Base-by-base conservation (phyloP, 495 filamentous ascomycete species). In the Hyaloscypha variabilis region DNA sequence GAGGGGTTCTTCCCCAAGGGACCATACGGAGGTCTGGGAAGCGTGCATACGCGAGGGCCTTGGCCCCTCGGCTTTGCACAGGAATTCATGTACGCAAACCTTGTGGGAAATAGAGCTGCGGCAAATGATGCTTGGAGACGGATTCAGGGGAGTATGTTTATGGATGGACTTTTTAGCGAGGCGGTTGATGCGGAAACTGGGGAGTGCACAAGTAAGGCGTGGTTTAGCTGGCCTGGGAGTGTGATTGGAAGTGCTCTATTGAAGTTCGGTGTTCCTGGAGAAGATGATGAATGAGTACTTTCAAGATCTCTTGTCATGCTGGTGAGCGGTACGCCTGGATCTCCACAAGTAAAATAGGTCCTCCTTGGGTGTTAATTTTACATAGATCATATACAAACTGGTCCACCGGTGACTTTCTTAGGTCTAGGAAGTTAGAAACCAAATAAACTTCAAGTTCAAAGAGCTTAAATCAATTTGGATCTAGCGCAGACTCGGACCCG, bases 171-270 rank as follows among this genome's bases (percentile, higher is more conserved):
- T 0, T 67, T 67, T 56, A n/a, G 31, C 25, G 65, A 67, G 51
- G 65, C 65, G 1, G 50, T 67, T 8, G 49, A 67, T 57, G 57
- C 28, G 19, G 19, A 63, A 5, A 56, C 65, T 26, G 65, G 65
- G 5, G 50, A 56, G 3, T 61, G 55, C 49, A 57, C 54, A 6
- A 67, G 65, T 62, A 67, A 67, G 30, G 59, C 65, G 2, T 67
- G 65, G 65, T 67, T 67, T 50, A 55, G 59, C 39, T 67, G 65
- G 65, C 65, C 65, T 19, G 65, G 65, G 17, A 52, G 55, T 61
- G 42, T 61, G 34, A 61, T 61, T 61, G 34, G 58, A 8, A 61
- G 58, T 50, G 58, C 58, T 8, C 19, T 61, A 17, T 11, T 61
- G 13, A 61, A 36, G 51, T 65, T 58, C 13, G 39, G 13, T 8